These are phyloP conservation scores for Chaetomium sp. DNA, from an alignment of 2,329 filamentous ascomycete genomes.

Conservation along the genomic window DNA sequence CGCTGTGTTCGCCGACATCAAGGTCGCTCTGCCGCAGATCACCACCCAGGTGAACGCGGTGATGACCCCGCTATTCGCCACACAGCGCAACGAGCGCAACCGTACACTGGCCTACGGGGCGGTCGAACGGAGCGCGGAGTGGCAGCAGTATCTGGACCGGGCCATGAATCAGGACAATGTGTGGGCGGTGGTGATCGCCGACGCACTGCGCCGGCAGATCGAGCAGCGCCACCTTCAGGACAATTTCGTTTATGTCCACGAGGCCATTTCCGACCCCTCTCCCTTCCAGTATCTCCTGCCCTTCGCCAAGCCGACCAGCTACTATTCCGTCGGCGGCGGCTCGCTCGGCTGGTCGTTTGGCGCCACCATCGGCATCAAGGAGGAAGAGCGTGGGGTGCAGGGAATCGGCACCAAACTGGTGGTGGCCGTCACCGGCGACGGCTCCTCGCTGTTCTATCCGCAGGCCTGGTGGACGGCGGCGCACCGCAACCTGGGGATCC, in stretches of 20 bases:
- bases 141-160: no score
- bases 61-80: background rate
- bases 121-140: no score
- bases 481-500: background rate
- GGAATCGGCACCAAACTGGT: background rate
- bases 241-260: background rate
- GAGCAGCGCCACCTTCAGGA: background rate
- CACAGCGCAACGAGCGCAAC: no score
- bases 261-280: background rate
- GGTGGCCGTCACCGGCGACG: background rate
- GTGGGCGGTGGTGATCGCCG: no score
- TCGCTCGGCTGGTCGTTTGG: background rate
- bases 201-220: background rate
- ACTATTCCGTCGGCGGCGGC: background rate
- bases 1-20: background rate
- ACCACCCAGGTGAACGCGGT: background rate
- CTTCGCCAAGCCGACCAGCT: background rate
- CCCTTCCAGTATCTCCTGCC: background rate
- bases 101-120: no score
- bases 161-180: no score
- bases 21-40: background rate
- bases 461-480: background rate
- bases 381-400: background rate
- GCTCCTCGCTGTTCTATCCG: background rate
- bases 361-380: background rate